Evolutionary conservation across 2,329 filamentous ascomycete species (phyloP), one percentile per base, ranked within the genome.

Genomic region (Rosellinia necatrix): DNA sequence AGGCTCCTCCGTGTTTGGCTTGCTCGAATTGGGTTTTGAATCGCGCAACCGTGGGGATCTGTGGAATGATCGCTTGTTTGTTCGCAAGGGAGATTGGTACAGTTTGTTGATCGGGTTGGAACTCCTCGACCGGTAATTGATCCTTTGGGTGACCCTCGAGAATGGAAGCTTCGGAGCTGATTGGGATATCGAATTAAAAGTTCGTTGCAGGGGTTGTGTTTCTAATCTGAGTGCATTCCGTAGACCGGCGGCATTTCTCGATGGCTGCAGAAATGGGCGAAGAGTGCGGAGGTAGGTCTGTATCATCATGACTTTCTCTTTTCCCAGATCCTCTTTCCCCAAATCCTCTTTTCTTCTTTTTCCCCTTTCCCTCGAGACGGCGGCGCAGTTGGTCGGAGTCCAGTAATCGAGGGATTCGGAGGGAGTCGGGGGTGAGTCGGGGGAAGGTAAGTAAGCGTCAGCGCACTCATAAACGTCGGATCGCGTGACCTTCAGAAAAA

Each of bases 31-130:
- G 19, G 66, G 21, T n/a, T 68, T 68, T 9, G 66, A 17, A 27
- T 61, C 43, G 61, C 67, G 68, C 57, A 60, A 32, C 48, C 62
- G 62, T 5, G 65, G 64, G 15, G 62, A 65, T 38, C 52, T 66
- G 40, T 68, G 66, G 53, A 70, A 68, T 17, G 61, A 51, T 55
- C 67, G 62, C 55, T 54, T 62, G 19, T 52, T 62, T 8, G 63
- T 52, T 47, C 61, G 64, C 5, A 60, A 40, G 8, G 57, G 52
- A 35, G 47, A 46, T 25, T 59, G 61, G 19, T 49, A 56, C 12
- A 52, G n/a, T 43, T 49, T 60, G 6, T 50, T 53, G 25, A 58
- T 32, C 22, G 34, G 21, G 22, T 53, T 60, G 9, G 56, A 13
- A 15, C 57, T 57, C 10, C 50, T 60, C 29, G 60, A 58, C 41